Base-by-base conservation (phyloP, 345 rosid species). In the Eucalyptus regnans region DNA sequence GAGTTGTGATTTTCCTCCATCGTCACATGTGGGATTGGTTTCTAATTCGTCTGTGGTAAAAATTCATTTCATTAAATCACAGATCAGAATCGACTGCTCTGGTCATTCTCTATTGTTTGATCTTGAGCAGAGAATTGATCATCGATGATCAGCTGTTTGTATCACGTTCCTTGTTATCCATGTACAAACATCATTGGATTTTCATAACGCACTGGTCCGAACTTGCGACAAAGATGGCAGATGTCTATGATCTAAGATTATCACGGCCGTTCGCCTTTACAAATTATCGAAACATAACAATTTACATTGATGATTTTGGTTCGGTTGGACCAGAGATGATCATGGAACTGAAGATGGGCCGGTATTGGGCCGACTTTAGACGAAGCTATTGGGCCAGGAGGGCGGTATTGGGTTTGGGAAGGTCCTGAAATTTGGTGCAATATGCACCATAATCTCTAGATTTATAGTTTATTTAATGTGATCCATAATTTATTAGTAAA, bases 401-500 rank as follows among this genome's bases (percentile, higher is more conserved):
- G 80, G 23, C 44, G 25, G 25, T 71, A 17, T 33, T 71, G 81
- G 81, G 44, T 5, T 66, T 33, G 81, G 25, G 23, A 33, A 71
- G 48, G 10, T 13, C 20, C 22, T n/a, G 12, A 8, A 8, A 8
- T 14, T 66, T 31, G 6, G 6, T 3, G 44, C 7, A 68, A 3
- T 9, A 16, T 68, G 22, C 41, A 66, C 3, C 0, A 0, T 68
- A 41, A 33, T 68, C 1, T 2, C 4, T 18, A 17, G 0, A 68
- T 0, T 16, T 68, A 17, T 33, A 68, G 17, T 68, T 33, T 68
- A 33, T 68, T 68, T 17, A 17, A 17, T 31, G 0, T 17, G 23
- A 8, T 17, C 12, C 23, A 0, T 9, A 4, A 68, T 33, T 16
- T 33, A 3, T 31, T 2, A 8, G 37, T 31, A 68, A 68, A 17